Base-by-base conservation (phyloP, 495 filamentous ascomycete species). In the Neurospora sp. region DNA sequence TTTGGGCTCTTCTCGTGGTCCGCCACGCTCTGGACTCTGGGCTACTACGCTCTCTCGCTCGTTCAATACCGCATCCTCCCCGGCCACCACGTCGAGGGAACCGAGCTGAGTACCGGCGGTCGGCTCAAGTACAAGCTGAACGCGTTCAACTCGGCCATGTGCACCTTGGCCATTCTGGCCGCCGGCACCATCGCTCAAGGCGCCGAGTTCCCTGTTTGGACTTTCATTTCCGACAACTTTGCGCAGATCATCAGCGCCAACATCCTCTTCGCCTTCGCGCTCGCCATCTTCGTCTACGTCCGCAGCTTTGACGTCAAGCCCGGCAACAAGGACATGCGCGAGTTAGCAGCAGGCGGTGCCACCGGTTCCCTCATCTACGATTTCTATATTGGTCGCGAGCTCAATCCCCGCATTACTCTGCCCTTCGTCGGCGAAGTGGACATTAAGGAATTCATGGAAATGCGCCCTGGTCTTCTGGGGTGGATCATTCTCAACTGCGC, bases 331-430 rank as follows among this genome's bases (percentile, higher is more conserved):
- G 87, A 90, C 42, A 80, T 87, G 71, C 93, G 94, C 70, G 87
- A 94, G 75, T 87, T 98, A 6, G 95, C 95, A 0, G 87, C 89
- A 4, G 94, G 93, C 69, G 94, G 93, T 70, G 87, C 91, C 75
- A 89, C 90, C 16, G 96, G 96, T 70, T 98, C 97, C 78, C 81
- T 91, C 69, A 81, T 98, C 40, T 98, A 98, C 81, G 95, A 98
- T 82, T 98, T 92, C 87, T 99, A 93, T 84, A 98, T 98, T 75
- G 96, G 96, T 22, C 93, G 96, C 42, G 96, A 98, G 79, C 90
- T 98, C 72, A 99, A 98, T 83, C 95, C 96, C 8, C 94, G 94
- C 39, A 80, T 98, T 69, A 88, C 85, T 5, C 77, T 97, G 14
- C 94, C 94, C 3, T 79, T 95, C 70, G 84, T 96, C 27, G 92